phyloP scores from a whole-genome alignment of 225 moss, liverwort and hornwort species.

The Physcomitrellopsis africana region DNA sequence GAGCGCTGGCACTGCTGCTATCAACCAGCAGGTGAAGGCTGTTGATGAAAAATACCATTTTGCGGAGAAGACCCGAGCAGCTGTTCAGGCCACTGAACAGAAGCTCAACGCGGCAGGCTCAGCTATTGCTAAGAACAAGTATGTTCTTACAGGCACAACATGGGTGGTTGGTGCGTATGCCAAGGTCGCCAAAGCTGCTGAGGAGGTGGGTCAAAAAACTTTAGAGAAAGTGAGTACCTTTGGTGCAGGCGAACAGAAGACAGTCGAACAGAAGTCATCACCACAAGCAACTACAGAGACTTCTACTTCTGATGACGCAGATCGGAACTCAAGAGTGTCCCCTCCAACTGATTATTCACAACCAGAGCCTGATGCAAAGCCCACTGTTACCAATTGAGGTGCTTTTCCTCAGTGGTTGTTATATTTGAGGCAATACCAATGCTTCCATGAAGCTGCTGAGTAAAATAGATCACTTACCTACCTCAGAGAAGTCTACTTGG shows the following conservation, averaged over 20 bases:
- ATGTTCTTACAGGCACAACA: constrained; percentile 64
- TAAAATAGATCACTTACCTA: not conserved
- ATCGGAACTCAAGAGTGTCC: constrained; percentile 28
- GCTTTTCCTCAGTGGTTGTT: not conserved
- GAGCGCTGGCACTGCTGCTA: constrained; percentile 60
- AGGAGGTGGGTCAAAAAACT: constrained; percentile 67
- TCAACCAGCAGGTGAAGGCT: constrained; percentile 70
- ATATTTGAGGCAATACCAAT: not conserved
- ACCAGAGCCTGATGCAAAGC: constrained; percentile 34
- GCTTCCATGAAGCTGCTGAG: constrained; percentile 18
- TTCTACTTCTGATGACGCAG: constrained; percentile 21
- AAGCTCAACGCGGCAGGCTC: constrained; percentile 69
- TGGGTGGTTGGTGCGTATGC: constrained; percentile 69
- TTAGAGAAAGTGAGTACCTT: constrained; percentile 52
- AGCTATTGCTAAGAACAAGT: constrained; percentile 71
- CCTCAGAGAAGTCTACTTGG: constrained; percentile 11
- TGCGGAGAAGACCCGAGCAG: constrained; percentile 69
- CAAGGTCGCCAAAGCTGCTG: constrained; percentile 66
- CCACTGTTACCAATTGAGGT: constrained; percentile 48
- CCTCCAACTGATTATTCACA: constrained; percentile 46
- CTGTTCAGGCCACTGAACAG: constrained; percentile 65
- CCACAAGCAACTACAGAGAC: constrained; percentile 7
- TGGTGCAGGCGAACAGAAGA: constrained; percentile 24
- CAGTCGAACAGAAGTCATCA: not conserved
- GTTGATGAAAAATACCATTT: constrained; percentile 78